These are phyloP conservation scores for Podaxis carcinomalis DNA, from an alignment of 768 basidiomycete genomes.

Conservation along the genomic window DNA sequence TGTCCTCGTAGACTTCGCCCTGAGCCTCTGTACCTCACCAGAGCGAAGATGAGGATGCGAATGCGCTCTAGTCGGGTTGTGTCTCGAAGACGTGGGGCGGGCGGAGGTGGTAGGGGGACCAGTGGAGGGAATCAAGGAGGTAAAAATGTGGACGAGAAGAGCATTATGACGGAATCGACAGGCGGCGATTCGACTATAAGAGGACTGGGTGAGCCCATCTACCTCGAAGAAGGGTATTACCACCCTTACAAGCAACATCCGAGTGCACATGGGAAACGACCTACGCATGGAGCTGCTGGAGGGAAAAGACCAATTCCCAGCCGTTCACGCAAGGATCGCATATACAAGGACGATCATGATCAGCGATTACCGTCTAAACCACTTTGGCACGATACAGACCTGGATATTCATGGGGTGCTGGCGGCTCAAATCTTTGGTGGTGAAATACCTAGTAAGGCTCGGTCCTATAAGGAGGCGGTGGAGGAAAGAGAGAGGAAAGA, in stretches of 20 bases:
- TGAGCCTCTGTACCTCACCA: slow-evolving; percentile 1
- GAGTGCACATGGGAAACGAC: not conserved
- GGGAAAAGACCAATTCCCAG: not conserved
- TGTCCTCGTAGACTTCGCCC: not conserved
- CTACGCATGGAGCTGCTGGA: not conserved
- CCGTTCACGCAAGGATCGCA: not conserved
- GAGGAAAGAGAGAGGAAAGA: slow-evolving; percentile 15
- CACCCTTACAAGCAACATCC: not conserved
- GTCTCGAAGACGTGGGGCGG: not conserved
- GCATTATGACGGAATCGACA: not conserved
- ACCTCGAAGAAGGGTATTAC: not conserved
- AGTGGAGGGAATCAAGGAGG: not conserved
- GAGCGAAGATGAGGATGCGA: not conserved
- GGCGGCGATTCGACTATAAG: not conserved
- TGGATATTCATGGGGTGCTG: not conserved
- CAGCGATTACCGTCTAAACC: not conserved
- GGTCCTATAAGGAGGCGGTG: not conserved
- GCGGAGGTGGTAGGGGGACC: not conserved
- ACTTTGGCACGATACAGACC: not conserved
- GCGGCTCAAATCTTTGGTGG: slow-evolving; percentile 1
- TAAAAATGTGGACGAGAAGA: not conserved
- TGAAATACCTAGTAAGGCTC: not conserved
- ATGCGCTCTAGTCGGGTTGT: not conserved
- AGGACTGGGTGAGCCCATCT: not conserved
- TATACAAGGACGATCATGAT: not conserved